phyloP scores from a whole-genome alignment of 2,329 filamentous ascomycete genomes.

The Trichophyton schoenleinii region DNA sequence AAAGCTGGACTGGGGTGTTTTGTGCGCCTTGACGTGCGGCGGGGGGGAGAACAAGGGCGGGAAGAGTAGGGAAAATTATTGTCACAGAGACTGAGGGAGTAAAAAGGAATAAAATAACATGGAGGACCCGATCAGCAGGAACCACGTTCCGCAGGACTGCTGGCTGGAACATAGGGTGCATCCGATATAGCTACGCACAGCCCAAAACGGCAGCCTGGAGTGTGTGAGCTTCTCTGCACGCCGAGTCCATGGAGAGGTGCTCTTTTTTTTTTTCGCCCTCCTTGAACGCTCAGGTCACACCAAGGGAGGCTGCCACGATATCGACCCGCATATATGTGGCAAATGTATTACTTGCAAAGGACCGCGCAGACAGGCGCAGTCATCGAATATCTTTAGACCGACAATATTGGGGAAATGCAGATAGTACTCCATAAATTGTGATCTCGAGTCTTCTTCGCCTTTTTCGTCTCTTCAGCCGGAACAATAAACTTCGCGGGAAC shows the following conservation, averaged over 20 bases:
- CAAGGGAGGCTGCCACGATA: neutral
- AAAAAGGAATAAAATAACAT: neutral
- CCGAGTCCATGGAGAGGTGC: neutral
- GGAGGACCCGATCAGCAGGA: slow-evolving; percentile 3
- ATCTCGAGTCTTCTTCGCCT: neutral
- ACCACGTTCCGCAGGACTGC: neutral
- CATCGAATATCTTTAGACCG: neutral
- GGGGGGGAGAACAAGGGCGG: neutral
- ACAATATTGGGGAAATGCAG: neutral
- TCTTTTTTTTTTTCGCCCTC: neutral
- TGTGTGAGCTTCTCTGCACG: neutral
- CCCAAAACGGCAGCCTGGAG: neutral
- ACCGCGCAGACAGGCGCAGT: neutral
- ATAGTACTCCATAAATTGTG: neutral
- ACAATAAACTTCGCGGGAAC: neutral
- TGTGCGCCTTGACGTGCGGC: neutral
- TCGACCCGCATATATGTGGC: neutral
- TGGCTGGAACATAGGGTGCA: neutral
- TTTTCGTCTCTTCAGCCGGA: neutral
- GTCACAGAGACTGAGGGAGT: neutral
- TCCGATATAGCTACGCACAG: neutral
- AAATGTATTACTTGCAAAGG: neutral
- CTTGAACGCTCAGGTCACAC: neutral
- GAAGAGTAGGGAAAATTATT: neutral
- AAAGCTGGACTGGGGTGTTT: neutral